phyloP scores from a whole-genome alignment of 106 monocot genomes.

The Allium cepa region DNA sequence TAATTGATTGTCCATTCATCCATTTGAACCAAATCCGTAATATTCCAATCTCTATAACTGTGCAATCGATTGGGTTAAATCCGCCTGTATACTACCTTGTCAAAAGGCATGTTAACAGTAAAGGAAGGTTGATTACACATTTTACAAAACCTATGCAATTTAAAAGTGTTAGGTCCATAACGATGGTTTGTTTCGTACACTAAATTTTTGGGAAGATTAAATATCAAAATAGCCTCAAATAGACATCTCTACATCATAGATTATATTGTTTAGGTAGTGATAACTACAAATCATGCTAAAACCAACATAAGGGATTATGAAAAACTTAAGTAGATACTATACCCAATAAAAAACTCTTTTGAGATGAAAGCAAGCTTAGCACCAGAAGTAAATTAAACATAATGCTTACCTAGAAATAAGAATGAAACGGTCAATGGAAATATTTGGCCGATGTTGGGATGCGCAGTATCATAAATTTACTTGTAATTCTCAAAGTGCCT shows the following conservation, averaged over 20 bases:
- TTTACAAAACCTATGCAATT: conserved; percentile 65
- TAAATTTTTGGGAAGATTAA: conserved; percentile 94
- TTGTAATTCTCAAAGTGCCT: no score
- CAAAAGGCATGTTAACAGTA: no score
- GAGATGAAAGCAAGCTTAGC: conserved; percentile 91
- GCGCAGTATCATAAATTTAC: no score
- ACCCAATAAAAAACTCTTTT: conserved; percentile 95
- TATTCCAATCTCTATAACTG: no score
- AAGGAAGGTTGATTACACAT: not conserved
- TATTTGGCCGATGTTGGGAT: no score
- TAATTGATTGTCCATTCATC: no score
- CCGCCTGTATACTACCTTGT: no score
- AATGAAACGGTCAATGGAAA: not conserved
- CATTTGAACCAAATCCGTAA: no score
- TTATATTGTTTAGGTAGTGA: no score
- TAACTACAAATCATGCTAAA: no score
- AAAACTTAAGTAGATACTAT: conserved; percentile 97
- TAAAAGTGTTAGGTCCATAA: conserved; percentile 98
- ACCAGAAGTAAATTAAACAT: conserved; percentile 77
- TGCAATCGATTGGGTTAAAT: no score
- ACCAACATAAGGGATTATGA: not conserved
- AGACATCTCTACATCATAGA: conserved; percentile 71
- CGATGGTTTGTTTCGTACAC: conserved; percentile 98
- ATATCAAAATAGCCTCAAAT: conserved; percentile 98
- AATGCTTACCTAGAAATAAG: conserved; percentile 64